phyloP scores from a whole-genome alignment of 2,329 filamentous ascomycete genomes.

The Epicoccum nigrum region DNA sequence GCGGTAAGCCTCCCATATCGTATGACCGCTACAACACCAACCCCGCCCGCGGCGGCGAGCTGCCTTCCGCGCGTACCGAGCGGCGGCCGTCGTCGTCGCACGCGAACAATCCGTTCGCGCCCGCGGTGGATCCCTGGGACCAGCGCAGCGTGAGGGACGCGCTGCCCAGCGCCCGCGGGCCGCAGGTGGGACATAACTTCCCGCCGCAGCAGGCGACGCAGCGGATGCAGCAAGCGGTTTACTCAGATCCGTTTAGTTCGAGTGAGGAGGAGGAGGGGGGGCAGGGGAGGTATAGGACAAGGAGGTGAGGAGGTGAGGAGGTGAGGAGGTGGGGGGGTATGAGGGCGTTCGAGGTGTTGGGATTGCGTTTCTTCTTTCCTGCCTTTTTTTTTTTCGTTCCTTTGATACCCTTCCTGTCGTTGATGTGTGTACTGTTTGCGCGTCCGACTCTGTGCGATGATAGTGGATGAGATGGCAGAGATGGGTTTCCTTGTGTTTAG shows the following conservation, averaged over 20 bases:
- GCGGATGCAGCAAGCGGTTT: slow-evolving; percentile 21
- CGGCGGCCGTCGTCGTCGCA: slow-evolving; percentile 1
- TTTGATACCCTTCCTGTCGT: background rate
- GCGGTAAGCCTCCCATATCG: background rate
- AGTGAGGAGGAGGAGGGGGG: background rate
- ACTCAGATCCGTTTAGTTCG: too few relatives aligned
- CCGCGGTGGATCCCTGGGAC: slow-evolving; percentile 32
- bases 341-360: too few relatives aligned
- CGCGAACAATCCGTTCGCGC: background rate
- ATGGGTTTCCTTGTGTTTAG: background rate
- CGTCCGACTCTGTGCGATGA: too few relatives aligned
- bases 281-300: background rate
- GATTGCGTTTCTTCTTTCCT: background rate
- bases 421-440: background rate
- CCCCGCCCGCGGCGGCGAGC: background rate
- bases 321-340: too few relatives aligned
- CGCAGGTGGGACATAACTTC: slow-evolving; percentile 6
- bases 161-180: slow-evolving; percentile 23
- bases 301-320: too few relatives aligned
- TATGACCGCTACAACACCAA: background rate
- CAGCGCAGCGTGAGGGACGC: slow-evolving; percentile 24
- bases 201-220: slow-evolving; percentile 27
- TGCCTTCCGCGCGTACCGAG: background rate
- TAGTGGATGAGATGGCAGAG: too few relatives aligned
- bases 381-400: background rate